These are phyloP conservation scores for Toxicodendron radicans DNA, from an alignment of 345 rosid genomes.

Conservation along the genomic window DNA sequence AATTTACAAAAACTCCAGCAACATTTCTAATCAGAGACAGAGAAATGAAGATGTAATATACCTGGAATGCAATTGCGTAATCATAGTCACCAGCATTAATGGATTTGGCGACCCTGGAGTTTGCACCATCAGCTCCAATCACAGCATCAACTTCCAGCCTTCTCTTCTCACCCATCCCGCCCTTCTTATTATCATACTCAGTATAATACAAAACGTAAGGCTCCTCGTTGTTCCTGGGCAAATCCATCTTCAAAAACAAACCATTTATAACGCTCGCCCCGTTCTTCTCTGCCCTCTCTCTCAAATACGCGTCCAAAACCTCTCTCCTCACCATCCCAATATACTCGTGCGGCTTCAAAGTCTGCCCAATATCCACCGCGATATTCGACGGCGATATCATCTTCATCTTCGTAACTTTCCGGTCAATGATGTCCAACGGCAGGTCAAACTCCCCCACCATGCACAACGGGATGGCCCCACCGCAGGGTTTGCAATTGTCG, in stretches of 20 bases:
- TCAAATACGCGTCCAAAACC: conserved; percentile 67
- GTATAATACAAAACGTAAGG: conserved; percentile 80
- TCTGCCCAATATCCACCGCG: conserved; percentile 90
- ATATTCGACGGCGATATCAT: conserved; percentile 97
- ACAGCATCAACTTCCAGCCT: conserved; percentile 91
- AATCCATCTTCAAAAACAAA: conserved; percentile 82
- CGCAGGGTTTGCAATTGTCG: conserved; percentile 94
- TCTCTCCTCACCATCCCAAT: conserved; percentile 96
- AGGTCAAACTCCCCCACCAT: conserved; percentile 96
- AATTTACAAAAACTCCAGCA: too few species aligned
- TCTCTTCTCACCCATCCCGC: conserved; percentile 66
- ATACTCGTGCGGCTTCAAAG: conserved; percentile 95
- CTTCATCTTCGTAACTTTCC: conserved; percentile 88
- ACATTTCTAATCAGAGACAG: too few species aligned
- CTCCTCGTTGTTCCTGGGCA: conserved; percentile 46
- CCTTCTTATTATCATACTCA: conserved; percentile 72
- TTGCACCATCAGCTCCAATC: conserved; percentile 95
- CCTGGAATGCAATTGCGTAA: conserved; percentile 97
- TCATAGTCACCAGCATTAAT: conserved; percentile 91
- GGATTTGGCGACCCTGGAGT: conserved; percentile 89
- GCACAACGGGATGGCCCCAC: conserved; percentile 92
- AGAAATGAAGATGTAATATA: conserved; percentile 14
- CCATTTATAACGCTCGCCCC: conserved; percentile 87
- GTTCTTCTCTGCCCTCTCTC: conserved; percentile 69
- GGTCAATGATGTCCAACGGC: conserved; percentile 88